Evolutionary conservation across 1,139 yeast genomes (phyloP), one percentile per base, ranked within the genome.

Genomic region (Nadsonia starkeyi-henricii): DNA sequence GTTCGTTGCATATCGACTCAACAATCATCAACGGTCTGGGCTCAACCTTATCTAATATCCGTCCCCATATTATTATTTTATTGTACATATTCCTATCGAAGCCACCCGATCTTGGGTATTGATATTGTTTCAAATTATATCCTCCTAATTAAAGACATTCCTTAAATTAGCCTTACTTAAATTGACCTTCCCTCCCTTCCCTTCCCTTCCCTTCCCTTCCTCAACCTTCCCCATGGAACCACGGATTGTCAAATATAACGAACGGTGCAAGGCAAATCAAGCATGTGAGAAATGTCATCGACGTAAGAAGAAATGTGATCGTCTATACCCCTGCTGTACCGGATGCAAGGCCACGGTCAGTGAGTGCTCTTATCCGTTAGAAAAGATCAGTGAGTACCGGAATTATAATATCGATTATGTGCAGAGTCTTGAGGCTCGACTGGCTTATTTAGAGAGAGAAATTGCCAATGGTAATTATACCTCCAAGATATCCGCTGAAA

Each of bases 291-390:
- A 57, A 45, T 55, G 58, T 41, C 49, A 47, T 19, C 44, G 48
- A 47, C 50, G 58, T 21, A 55, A 55, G 52, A 55, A 55, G 43
- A 55, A 53, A 57, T 55, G 58, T 28, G 58, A 55, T 36, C 42
- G 56, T 21, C 28, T 48, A 13, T 45, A 55, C 36, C 58, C 58
- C 4, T 41, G 20, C 23, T 55, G 58, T 43, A 43, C 50, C 8
- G 46, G 55, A 5, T 55, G 58, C 45, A n/a, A 17, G 3, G 39
- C 36, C 9, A 52, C 52, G 2, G 45, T 41, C 3, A 28, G 30
- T 3, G 39, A 48, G n/a, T 55, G 58, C 43, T 45, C 43, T 4
- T 55, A 55, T 46, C 52, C n/a, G 50, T 50, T 41, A 47, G 47
- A 13, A 45, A 46, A 15, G 43, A 48, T 2, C 53, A 53, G 23